Base-by-base conservation (phyloP, 306 rosid species). In the Pterocarpus macrocarpus region DNA sequence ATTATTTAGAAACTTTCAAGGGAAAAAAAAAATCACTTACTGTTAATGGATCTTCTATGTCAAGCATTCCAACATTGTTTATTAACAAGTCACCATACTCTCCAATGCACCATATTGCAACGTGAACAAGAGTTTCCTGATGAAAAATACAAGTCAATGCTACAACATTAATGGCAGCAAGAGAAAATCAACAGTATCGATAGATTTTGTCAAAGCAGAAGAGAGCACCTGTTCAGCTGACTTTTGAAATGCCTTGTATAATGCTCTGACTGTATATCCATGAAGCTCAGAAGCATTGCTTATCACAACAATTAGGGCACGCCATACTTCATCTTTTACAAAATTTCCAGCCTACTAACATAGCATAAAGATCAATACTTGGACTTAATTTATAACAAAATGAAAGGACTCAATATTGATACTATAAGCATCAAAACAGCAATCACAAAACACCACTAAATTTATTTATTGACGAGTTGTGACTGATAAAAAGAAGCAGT, bases 331-430 rank as follows among this genome's bases (percentile, higher is more conserved):
- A 95, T 95, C 99, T 88, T 93, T 92, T 62, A 95, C 96, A 88
- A 90, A 90, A 85, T 86, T 95, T 91, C 99, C 99, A 93, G 99
- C 99, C 99, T 95, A 93, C 96, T 86, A 93, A 91, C 92, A 91
- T 47, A 78, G 83, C 75, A 89, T 57, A 83, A 85, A 90, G 76
- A 87, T 92, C 87, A 92, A 86, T 82, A 88, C 71, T 71, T 73
- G 79, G 71, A 63, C 47, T 64, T 76, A 73, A 61, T 62, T 77
- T 8, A 71, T 58, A 64, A 57, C 44, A 55, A 7, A 16, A 55
- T 47, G 10, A 7, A 16, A 15, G 61, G 9, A 55, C 61, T 16
- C 9, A 47, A 47, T 12, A 61, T 62, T 73, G 75, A 79, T n/a
- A 55, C 64, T 76, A 41, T 28, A 69, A 67, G 81, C 80, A 86